These are phyloP conservation scores for Alternaria incomplexa DNA, from an alignment of 2,329 filamentous ascomycete genomes.

Conservation along the genomic window DNA sequence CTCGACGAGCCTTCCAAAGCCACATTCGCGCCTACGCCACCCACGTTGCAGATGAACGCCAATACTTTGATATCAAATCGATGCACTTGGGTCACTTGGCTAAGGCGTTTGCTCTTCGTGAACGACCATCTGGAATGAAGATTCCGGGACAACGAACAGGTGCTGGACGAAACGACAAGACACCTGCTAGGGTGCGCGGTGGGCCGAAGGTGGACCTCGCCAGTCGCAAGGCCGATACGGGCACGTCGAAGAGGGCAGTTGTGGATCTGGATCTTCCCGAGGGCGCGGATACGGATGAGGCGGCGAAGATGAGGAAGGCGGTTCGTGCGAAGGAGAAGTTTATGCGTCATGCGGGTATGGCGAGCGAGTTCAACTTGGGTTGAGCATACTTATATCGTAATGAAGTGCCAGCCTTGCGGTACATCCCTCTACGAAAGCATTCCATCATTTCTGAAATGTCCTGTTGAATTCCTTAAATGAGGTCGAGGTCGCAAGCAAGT, in stretches of 20 bases:
- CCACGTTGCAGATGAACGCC: conserved; percentile 82
- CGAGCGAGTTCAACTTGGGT: conserved; percentile 73
- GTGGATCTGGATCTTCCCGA: conserved; percentile 41
- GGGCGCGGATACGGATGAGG: conserved; percentile 61
- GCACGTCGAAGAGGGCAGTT: conserved; percentile 22
- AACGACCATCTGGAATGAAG: conserved; percentile 81
- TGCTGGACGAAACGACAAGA: conserved; percentile 38
- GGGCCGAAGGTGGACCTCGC: conserved; percentile 42
- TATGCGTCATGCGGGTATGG: conserved; percentile 59
- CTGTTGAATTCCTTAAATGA: background rate
- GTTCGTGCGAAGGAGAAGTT: conserved; percentile 53
- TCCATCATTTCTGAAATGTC: background rate
- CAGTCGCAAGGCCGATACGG: conserved; percentile 43
- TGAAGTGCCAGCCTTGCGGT: background rate
- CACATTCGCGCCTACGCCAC: conserved; percentile 96
- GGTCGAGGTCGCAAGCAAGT: background rate
- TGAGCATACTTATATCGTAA: conserved; percentile 32
- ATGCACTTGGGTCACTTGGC: conserved; percentile 91
- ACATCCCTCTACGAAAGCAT: too few species aligned
- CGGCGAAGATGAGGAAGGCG: conserved; percentile 69
- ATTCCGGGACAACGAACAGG: conserved; percentile 59
- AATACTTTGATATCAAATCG: conserved; percentile 88
- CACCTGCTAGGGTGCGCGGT: conserved; percentile 52
- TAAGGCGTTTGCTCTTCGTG: conserved; percentile 89
- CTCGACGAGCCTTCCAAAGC: conserved; percentile 84